Conservation (phyloP, 495 filamentous ascomycete genomes). For the Penicillium samsonianum region DNA sequence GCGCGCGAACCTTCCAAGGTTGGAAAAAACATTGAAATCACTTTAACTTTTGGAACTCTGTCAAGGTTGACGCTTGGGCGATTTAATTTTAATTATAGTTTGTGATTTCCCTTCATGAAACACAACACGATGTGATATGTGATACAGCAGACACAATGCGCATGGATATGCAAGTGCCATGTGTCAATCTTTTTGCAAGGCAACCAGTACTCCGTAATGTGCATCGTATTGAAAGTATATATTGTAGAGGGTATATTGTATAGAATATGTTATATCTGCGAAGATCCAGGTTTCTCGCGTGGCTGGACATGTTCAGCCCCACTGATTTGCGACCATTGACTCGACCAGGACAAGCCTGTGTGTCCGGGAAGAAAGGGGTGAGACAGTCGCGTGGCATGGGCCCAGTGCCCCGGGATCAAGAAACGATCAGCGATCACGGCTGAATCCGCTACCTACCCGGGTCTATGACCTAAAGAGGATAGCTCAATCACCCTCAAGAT, state of each 20-base stretch:
- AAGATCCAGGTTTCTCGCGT: slow-evolving; percentile 5
- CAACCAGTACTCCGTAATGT: neutral
- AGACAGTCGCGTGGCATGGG: slow-evolving; percentile 15
- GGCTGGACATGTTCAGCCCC: slow-evolving; percentile 6
- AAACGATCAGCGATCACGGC: slow-evolving; percentile 15
- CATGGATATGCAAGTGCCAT: slow-evolving; percentile 32
- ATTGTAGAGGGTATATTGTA: neutral
- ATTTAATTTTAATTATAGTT: slow-evolving; percentile 14
- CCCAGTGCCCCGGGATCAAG: slow-evolving; percentile 12
- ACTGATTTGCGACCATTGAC: slow-evolving; percentile 13
- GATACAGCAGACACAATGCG: slow-evolving; percentile 13
- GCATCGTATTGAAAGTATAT: neutral
- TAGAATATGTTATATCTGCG: neutral
- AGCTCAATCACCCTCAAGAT: slow-evolving; percentile 1
- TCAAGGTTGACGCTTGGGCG: neutral
- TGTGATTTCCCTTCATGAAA: neutral
- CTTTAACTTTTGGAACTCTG: neutral
- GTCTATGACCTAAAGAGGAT: slow-evolving; percentile 16
- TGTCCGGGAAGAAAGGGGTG: slow-evolving; percentile 10
- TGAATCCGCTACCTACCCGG: slow-evolving; percentile 17
- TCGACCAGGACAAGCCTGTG: slow-evolving; percentile 1
- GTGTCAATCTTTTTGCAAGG: slow-evolving; percentile 23
- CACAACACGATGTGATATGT: slow-evolving; percentile 13
- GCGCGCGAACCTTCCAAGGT: too few species aligned
- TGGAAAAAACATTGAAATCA: neutral